Evolutionary conservation across 169 alveolate species (phyloP).

Genomic region (Plasmodium relictum): DNA sequence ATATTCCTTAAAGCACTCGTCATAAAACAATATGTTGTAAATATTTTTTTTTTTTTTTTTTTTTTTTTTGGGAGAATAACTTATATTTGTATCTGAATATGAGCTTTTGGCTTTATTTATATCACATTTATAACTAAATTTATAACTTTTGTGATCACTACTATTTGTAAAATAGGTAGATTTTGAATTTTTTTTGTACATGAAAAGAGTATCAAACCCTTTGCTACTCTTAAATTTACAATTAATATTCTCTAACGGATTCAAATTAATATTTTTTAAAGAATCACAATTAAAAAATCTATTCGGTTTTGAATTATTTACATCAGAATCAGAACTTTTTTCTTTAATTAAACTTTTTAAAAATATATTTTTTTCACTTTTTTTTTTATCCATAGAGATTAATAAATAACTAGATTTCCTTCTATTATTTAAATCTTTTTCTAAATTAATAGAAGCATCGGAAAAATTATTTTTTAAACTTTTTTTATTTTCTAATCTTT

Average conservation of each 20-base stretch:
- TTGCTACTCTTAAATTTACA: neutral
- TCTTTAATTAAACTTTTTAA: slow-evolving; percentile 16
- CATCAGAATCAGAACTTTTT: slow-evolving; percentile 7
- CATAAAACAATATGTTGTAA: slow-evolving; percentile 26
- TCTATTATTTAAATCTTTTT: neutral
- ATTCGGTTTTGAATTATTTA: slow-evolving; percentile 33
- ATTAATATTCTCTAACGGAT: slow-evolving; percentile 1
- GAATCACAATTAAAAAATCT: slow-evolving; percentile 45
- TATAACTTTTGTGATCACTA: slow-evolving; percentile 45
- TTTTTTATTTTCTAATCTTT: slow-evolving; percentile 14
- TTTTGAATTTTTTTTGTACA: slow-evolving; percentile 9
- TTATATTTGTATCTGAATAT: slow-evolving; percentile 64
- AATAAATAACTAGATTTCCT: neutral
- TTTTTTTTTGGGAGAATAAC: slow-evolving; percentile 18
- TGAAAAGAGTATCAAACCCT: slow-evolving; percentile 5
- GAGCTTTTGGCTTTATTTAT: slow-evolving; percentile 26
- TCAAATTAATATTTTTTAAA: slow-evolving; percentile 35
- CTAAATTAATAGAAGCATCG: slow-evolving; percentile 8
- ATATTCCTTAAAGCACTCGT: slow-evolving; percentile 33
- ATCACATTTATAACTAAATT: slow-evolving; percentile 5
- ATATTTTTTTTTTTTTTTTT: slow-evolving; percentile 28
- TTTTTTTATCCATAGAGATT: neutral
- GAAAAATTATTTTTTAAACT: neutral
- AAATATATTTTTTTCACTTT: slow-evolving; percentile 13
- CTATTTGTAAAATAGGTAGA: slow-evolving; percentile 15